phyloP scores from a whole-genome alignment of 2,329 filamentous ascomycete species.

The Pseudocercospora musae region DNA sequence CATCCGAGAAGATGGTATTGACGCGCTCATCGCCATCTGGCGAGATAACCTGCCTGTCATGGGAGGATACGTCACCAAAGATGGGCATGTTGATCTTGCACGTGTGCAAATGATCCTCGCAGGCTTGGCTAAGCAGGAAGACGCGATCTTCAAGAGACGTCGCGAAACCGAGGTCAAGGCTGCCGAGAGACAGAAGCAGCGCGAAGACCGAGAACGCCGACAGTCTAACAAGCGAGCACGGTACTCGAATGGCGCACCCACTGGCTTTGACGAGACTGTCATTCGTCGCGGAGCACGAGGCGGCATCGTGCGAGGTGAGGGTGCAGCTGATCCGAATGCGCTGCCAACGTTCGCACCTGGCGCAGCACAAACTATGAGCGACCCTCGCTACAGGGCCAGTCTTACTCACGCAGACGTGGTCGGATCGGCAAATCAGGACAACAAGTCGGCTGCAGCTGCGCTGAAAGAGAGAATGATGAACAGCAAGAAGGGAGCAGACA shows the following conservation, averaged over 20 bases:
- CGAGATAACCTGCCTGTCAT: constrained; percentile 84
- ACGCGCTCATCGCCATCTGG: constrained; percentile 96
- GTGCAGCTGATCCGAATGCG: constrained; percentile 38
- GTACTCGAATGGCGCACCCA: constrained; percentile 29
- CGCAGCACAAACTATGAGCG: constrained; percentile 51
- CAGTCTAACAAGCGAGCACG: constrained; percentile 39
- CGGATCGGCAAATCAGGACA: constrained; percentile 65
- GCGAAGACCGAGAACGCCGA: constrained; percentile 65
- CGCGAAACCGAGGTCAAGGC: constrained; percentile 81
- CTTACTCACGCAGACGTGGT: constrained; percentile 67
- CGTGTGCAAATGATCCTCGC: constrained; percentile 83
- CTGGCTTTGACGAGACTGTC: constrained; percentile 33
- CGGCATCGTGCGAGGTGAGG: constrained; percentile 33
- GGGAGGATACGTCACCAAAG: constrained; percentile 94
- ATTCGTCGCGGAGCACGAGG: constrained; percentile 34
- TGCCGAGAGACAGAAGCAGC: constrained; percentile 73
- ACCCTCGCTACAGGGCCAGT: constrained; percentile 49
- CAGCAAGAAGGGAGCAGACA: constrained; percentile 32
- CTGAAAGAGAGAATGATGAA: constrained; percentile 75
- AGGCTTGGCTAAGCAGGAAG: constrained; percentile 87
- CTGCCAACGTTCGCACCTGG: constrained; percentile 59
- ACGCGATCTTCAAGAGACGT: constrained; percentile 84
- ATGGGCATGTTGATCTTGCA: constrained; percentile 84
- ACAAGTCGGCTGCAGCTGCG: constrained; percentile 89
- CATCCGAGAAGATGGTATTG: constrained; percentile 95